Evolutionary conservation across 1,139 yeast species (phyloP).

Genomic region (Yamadazyma sp.): DNA sequence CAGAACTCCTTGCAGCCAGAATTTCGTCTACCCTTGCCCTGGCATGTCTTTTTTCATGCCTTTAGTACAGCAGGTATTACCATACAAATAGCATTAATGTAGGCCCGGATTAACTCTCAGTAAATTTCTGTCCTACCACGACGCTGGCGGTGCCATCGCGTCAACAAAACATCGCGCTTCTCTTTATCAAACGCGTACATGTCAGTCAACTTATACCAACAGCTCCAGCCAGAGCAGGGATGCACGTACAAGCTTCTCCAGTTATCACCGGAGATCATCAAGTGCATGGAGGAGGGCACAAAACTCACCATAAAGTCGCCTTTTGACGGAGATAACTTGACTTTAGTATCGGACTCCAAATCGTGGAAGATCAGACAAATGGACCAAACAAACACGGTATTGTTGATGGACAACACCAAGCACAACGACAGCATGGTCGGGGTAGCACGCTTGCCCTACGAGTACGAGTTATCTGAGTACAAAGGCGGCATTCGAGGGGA

Average conservation of each 20-base stretch:
- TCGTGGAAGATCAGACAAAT: constrained; percentile 74
- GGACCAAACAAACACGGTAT: constrained; percentile 82
- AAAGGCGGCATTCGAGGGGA: constrained; percentile 13
- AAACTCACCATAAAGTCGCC: constrained; percentile 51
- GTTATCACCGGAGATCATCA: constrained; percentile 54
- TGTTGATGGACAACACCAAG: constrained; percentile 45
- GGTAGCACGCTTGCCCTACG: constrained; percentile 43
- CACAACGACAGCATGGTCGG: constrained; percentile 31
- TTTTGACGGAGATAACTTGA: constrained; percentile 43
- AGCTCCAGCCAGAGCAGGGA: constrained; percentile 17
- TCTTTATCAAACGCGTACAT: constrained; percentile 3
- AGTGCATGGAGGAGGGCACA: constrained; percentile 33
- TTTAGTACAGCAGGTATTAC: no score
- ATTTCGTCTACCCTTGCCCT: no score
- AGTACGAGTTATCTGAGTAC: constrained; percentile 53
- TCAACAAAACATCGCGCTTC: not conserved
- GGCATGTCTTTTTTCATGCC: no score
- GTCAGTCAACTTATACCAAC: constrained; percentile 19
- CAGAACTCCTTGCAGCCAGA: no score
- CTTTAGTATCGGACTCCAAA: constrained; percentile 56
- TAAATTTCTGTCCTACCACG: no score
- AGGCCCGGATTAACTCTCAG: not conserved
- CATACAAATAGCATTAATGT: not conserved
- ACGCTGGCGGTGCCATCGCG: no score
- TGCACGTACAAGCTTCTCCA: constrained; percentile 56